Percentiles rank a stretch among this genome's conserved stretches.
Evolutionary conservation across 2,329 filamentous ascomycete genomes (phyloP).

Genomic region (Botrytis pseudocinerea): DNA sequence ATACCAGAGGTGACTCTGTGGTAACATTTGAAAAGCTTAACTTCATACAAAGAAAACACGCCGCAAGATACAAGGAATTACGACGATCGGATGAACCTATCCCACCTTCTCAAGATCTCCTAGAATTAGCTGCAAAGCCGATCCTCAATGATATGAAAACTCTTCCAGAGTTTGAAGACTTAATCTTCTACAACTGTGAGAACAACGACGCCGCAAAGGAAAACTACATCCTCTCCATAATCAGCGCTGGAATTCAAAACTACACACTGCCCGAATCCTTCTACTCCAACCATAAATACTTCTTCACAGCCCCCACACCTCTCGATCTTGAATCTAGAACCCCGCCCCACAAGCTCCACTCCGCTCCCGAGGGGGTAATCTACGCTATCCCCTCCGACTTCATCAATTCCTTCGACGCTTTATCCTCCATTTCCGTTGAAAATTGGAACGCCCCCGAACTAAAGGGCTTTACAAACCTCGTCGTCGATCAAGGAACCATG

Average conservation of each 20-base stretch:
- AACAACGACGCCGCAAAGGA: conserved; percentile 42
- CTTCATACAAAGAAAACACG: conserved; percentile 73
- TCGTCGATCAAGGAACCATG: conserved; percentile 19
- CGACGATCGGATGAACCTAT: conserved; percentile 19
- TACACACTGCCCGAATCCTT: conserved; percentile 59
- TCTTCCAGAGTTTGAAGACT: neutral
- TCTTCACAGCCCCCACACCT: conserved; percentile 50
- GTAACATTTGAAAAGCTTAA: conserved; percentile 79
- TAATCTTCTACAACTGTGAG: conserved; percentile 32
- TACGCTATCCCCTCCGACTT: conserved; percentile 7
- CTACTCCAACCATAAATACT: conserved; percentile 55
- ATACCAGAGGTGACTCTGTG: conserved; percentile 86
- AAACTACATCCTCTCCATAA: conserved; percentile 53
- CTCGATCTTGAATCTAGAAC: conserved; percentile 28
- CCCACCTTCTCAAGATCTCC: conserved; percentile 33
- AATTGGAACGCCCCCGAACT: conserved; percentile 30
- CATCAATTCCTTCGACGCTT: conserved; percentile 25
- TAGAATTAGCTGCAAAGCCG: conserved; percentile 36
- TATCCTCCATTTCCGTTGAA: conserved; percentile 25
- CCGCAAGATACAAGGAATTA: conserved; percentile 35
- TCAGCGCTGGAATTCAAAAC: conserved; percentile 53
- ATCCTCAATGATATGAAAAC: conserved; percentile 32
- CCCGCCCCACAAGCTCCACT: conserved; percentile 29
- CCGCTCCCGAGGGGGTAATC: conserved; percentile 23
- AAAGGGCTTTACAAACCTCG: conserved; percentile 1